These are phyloP conservation scores for Penicillium lagena DNA, from an alignment of 495 filamentous ascomycete genomes.

Conservation along the genomic window DNA sequence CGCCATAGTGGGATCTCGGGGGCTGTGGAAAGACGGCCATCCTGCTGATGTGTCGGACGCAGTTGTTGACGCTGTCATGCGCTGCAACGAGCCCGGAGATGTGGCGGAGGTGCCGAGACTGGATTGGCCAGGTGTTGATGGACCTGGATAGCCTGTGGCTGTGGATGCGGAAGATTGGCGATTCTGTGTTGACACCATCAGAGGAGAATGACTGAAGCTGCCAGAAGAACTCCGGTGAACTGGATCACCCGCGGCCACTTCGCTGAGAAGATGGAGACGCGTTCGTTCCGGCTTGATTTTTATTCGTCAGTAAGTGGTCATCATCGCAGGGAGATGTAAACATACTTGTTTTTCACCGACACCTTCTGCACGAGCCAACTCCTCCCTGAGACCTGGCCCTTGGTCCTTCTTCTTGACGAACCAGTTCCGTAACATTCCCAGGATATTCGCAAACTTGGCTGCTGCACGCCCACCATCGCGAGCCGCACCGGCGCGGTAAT, in stretches of 20 bases:
- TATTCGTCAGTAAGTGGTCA: background rate
- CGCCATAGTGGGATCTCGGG: conserved; percentile 4
- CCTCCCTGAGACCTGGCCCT: conserved; percentile 18
- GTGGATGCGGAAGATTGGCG: too few relatives aligned
- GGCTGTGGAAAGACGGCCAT: background rate
- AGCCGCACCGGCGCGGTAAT: conserved; percentile 58
- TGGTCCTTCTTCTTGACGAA: conserved; percentile 51
- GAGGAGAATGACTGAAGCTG: too few relatives aligned
- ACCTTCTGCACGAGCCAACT: conserved; percentile 8
- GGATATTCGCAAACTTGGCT: conserved; percentile 68
- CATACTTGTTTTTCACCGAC: too few relatives aligned
- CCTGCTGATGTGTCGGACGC: too few relatives aligned
- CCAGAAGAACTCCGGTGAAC: conserved; percentile 7
- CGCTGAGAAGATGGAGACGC: conserved; percentile 60
- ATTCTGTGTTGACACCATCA: too few relatives aligned
- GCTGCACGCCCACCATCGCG: conserved; percentile 63
- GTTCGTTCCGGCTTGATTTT: conserved; percentile 33
- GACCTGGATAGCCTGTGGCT: too few relatives aligned
- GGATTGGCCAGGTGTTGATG: too few relatives aligned
- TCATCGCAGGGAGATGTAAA: too few relatives aligned
- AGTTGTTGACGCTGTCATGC: too few relatives aligned
- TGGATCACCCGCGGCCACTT: conserved; percentile 55
- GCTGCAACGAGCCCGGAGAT: too few relatives aligned
- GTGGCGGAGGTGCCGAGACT: background rate
- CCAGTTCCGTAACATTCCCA: conserved; percentile 67